Evolutionary conservation across 2,329 filamentous ascomycete genomes (phyloP).

Genomic region (Colletotrichum sp.): DNA sequence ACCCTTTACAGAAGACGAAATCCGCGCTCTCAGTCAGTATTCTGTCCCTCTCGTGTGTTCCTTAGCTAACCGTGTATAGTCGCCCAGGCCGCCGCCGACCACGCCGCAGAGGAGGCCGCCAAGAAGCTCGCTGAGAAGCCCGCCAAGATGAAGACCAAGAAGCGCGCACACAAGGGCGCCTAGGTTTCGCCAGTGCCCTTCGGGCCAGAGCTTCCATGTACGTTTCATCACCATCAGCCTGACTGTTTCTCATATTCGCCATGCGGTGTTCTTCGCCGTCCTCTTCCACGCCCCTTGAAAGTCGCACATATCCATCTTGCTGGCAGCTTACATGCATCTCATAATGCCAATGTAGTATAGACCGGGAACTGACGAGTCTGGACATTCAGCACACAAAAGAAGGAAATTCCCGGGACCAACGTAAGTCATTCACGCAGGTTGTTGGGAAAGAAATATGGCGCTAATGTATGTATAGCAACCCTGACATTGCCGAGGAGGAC

Average conservation of each 20-base stretch:
- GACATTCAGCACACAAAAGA: not conserved
- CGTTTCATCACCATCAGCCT: not conserved
- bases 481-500: not conserved
- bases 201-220: not conserved
- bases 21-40: not conserved
- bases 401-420: not conserved
- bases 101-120: too few species aligned
- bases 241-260: too few species aligned
- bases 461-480: not conserved
- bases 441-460: not conserved
- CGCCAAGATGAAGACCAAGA: not conserved
- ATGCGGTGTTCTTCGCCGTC: too few species aligned
- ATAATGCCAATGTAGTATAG: not conserved
- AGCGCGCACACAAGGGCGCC: not conserved
- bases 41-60: rapidly evolving
- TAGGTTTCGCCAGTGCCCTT: not conserved
- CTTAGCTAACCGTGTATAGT: not conserved
- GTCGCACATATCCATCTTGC: rapidly evolving
- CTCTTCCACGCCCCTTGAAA: not conserved
- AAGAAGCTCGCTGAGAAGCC: too few species aligned
- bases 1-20: too few species aligned
- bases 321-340: not conserved
- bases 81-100: too few species aligned
- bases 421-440: not conserved
- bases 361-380: not conserved